Evolutionary conservation across 345 rosid species (phyloP).

Genomic region (Limnanthes douglasii): DNA sequence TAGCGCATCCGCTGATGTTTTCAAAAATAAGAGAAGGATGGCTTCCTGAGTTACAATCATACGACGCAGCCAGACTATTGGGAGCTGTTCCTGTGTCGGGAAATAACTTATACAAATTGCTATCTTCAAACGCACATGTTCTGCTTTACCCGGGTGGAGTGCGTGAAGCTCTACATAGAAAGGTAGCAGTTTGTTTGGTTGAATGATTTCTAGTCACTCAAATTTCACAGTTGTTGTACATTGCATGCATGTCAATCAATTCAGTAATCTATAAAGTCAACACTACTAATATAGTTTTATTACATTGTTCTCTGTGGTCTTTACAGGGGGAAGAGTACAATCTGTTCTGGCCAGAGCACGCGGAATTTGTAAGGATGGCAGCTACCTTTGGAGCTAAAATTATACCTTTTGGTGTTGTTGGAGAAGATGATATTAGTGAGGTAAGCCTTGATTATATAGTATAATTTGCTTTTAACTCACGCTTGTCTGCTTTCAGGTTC

Average conservation of each 20-base stretch:
- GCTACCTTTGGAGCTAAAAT: constrained; percentile 74
- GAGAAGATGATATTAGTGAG: constrained; percentile 58
- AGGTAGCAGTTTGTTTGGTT: constrained; percentile 50
- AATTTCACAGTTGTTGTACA: too few species aligned
- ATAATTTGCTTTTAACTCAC: constrained; percentile 4
- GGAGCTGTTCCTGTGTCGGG: constrained; percentile 67
- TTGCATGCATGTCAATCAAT: too few species aligned
- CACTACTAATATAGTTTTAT: too few species aligned
- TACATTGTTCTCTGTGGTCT: neutral
- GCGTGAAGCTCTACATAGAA: constrained; percentile 74
- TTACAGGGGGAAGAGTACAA: constrained; percentile 71
- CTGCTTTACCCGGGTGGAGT: constrained; percentile 76
- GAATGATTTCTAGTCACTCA: neutral
- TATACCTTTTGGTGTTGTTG: constrained; percentile 70
- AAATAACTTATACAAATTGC: constrained; percentile 33
- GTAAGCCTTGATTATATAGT: constrained; percentile 21
- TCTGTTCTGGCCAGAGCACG: constrained; percentile 61
- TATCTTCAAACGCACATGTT: constrained; percentile 46
- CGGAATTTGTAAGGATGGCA: constrained; percentile 84
- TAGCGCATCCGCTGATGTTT: constrained; percentile 54
- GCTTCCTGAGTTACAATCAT: constrained; percentile 15
- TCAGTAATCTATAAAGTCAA: too few species aligned
- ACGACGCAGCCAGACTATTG: constrained; percentile 33
- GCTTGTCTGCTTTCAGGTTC: neutral
- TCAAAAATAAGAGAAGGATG: constrained; percentile 14